phyloP scores from a whole-genome alignment of 2,329 filamentous ascomycete species.

The Neospermospora avenae region DNA sequence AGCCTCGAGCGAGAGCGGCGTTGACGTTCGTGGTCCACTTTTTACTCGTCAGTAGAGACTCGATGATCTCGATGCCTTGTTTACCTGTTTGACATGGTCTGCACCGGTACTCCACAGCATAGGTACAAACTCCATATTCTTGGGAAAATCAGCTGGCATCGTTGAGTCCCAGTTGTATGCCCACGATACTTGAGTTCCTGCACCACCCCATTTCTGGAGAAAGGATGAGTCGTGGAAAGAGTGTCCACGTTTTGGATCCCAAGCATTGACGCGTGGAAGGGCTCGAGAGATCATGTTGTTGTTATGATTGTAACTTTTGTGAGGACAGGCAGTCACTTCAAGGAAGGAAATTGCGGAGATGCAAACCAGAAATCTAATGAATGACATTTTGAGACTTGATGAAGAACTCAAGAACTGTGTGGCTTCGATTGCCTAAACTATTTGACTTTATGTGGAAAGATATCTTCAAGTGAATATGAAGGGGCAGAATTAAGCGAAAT shows the following conservation, averaged over 20 bases:
- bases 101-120: conserved; percentile 57
- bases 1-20: conserved; percentile 49
- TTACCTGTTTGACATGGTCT: conserved; percentile 40
- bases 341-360: background rate
- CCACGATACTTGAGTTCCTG: conserved; percentile 42
- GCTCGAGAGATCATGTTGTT: background rate
- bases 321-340: background rate
- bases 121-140: conserved; percentile 56
- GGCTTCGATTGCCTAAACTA: no score
- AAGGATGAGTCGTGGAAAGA: conserved; percentile 15
- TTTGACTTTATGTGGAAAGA: no score
- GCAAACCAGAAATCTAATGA: background rate
- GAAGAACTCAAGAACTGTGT: no score
- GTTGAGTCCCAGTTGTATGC: conserved; percentile 64
- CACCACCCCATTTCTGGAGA: conserved; percentile 20
- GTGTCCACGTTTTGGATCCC: conserved; percentile 14
- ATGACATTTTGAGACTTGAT: background rate
- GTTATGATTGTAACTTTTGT: background rate
- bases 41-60: background rate
- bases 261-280: background rate
- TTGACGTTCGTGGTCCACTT: conserved; percentile 40
- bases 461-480: no score
- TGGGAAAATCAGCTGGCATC: conserved; percentile 41
- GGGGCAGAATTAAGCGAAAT: no score
- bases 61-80: no score